These are phyloP conservation scores for Xylaria multiplex DNA, from an alignment of 2,329 filamentous ascomycete species.

Conservation along the genomic window DNA sequence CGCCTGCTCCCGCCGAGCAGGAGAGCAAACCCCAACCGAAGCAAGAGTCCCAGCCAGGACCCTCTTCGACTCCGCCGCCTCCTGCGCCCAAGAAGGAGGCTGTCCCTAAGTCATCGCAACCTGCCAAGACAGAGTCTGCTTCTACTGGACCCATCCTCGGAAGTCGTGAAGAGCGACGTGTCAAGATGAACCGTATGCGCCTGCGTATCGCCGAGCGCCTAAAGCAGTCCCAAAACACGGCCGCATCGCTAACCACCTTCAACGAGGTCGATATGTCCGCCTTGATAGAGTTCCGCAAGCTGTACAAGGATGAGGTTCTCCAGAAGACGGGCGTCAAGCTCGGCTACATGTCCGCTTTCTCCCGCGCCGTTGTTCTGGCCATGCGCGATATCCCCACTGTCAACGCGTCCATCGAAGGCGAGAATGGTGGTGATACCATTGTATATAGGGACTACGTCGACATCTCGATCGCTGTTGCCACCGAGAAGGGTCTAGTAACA, in stretches of 20 bases:
- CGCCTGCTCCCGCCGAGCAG: constrained; percentile 57
- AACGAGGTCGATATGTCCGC: constrained; percentile 99
- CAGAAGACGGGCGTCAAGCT: constrained; percentile 98
- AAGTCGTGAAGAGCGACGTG: constrained; percentile 85
- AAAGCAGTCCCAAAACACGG: constrained; percentile 99
- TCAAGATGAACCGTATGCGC: constrained; percentile 99
- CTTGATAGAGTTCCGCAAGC: constrained; percentile 95
- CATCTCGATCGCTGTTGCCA: constrained; percentile 95
- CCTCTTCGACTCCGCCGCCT: constrained; percentile 49
- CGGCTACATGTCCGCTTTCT: constrained; percentile 99
- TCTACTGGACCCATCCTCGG: constrained; percentile 63
- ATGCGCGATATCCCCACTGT: constrained; percentile 95
- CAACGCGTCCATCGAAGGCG: constrained; percentile 96
- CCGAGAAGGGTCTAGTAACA: constrained; percentile 96
- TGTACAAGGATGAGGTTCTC: constrained; percentile 95
- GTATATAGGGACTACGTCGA: constrained; percentile 99
- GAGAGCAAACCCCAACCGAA: constrained; percentile 54
- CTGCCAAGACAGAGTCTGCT: constrained; percentile 55
- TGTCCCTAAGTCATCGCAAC: constrained; percentile 50
- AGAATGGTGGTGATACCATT: constrained; percentile 94
- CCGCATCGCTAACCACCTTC: constrained; percentile 96
- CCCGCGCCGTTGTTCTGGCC: constrained; percentile 86
- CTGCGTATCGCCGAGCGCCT: constrained; percentile 95
- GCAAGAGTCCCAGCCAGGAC: constrained; percentile 49
- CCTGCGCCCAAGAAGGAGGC: constrained; percentile 55